Evolutionary conservation across 306 rosid genomes (phyloP).

Genomic region (Malus sieversii): DNA sequence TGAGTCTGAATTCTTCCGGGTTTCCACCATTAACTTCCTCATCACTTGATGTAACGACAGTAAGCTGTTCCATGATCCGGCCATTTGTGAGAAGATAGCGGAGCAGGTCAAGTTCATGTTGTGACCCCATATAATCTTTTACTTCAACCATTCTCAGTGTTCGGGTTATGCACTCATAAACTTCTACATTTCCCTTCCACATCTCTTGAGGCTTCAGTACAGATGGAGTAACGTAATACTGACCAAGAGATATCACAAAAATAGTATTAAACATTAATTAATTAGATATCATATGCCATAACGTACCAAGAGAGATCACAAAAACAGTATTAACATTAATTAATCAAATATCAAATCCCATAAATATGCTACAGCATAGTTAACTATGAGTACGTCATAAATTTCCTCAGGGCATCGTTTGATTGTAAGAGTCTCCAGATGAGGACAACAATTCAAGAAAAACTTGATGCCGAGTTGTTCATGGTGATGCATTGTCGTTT

Average conservation of each 20-base stretch:
- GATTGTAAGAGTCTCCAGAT: conserved; percentile 31
- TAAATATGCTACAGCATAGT: background rate
- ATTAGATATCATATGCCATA: background rate
- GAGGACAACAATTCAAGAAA: conserved; percentile 35
- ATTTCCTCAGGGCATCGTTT: conserved; percentile 1
- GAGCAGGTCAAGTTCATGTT: conserved; percentile 4
- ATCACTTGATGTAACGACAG: background rate
- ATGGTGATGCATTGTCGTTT: conserved; percentile 25
- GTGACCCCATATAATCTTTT: conserved; percentile 13
- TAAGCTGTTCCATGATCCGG: background rate
- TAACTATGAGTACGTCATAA: background rate
- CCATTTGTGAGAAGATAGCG: background rate
- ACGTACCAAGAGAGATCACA: background rate
- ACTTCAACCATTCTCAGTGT: conserved; percentile 12
- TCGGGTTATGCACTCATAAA: background rate
- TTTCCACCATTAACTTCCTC: background rate
- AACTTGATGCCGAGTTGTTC: conserved; percentile 36
- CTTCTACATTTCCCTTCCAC: background rate
- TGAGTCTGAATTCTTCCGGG: background rate
- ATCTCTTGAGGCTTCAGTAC: background rate
- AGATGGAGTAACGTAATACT: conserved; percentile 32
- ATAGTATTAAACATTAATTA: background rate
- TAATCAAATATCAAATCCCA: background rate
- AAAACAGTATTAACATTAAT: background rate
- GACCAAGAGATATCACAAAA: background rate